phyloP scores from a whole-genome alignment of 2,329 filamentous ascomycete genomes.

The Aspergillus texensis region DNA sequence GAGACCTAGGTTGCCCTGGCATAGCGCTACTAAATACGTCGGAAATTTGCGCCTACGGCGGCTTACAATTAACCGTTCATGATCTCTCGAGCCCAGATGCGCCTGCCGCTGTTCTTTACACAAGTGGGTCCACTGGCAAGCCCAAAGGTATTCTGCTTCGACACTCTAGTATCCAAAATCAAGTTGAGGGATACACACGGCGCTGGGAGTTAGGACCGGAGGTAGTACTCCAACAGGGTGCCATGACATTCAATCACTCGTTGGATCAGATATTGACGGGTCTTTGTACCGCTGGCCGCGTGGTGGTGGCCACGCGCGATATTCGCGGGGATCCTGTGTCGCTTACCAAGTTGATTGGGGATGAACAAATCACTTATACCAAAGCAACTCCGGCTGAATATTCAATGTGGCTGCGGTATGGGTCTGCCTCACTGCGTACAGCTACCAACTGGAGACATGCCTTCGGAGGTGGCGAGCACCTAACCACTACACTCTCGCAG shows the following conservation, averaged over 20 bases:
- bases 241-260: slow-evolving; percentile 17
- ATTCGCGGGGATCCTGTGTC: slow-evolving; percentile 14
- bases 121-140: too few species aligned
- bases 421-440: not conserved
- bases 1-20: too few species aligned
- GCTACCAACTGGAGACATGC: slow-evolving; percentile 8
- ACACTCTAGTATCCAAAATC: slow-evolving; percentile 14
- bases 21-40: too few species aligned
- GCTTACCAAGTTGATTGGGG: slow-evolving; percentile 9
- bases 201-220: not conserved
- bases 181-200: slow-evolving; percentile 3
- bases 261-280: slow-evolving; percentile 14
- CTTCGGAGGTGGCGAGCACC: slow-evolving; percentile 27
- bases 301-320: slow-evolving; percentile 2
- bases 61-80: too few species aligned
- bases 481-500: slow-evolving; percentile 11
- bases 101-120: too few species aligned
- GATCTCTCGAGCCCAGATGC: too few species aligned
- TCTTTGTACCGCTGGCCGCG: slow-evolving; percentile 11
- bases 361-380: slow-evolving; percentile 13
- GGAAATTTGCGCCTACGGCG: too few species aligned
- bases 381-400: slow-evolving; percentile 22
- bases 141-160: slow-evolving; percentile 38
- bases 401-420: slow-evolving; percentile 11
- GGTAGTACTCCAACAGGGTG: slow-evolving; percentile 19